Base-by-base conservation (phyloP, 257 asterid species). In the Nicotiana tomentosiformis region DNA sequence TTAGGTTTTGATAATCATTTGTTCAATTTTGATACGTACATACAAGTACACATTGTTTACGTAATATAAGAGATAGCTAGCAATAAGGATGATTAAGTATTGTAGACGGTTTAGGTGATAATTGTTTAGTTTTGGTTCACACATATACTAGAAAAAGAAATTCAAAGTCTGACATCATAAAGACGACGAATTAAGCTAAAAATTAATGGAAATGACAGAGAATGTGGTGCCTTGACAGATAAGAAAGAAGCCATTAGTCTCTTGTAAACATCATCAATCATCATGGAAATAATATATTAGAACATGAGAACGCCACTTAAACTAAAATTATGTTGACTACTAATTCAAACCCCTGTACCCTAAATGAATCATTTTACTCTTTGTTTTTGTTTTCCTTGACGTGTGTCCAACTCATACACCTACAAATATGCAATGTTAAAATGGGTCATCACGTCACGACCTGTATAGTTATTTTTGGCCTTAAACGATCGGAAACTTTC, bases 291-390 rank as follows among this genome's bases (percentile, higher is more conserved):
- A 46, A 72, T 20, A 33, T n/a, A 46, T 4, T 46, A 16, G 5
- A 15, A 7, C 64, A 74, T 74, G 80, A 51, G 80, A 74, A 74
- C 80, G n/a, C 80, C 62, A 74, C 64, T 74, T 74, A 74, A 51
- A 74, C 26, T 49, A 72, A 72, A 49, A 46, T 49, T 46, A 46
- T 74, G 16, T 26, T 74, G 80, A 74, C 64, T 51, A 15, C 43
- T 74, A 14, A 49, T 49, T 74, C 37, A 74, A 74, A 26, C 37
- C 17, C 61, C 17, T 7, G 43, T 26, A 46, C 49, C 3, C 61
- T 7, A 26, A 74, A 43, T 23, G 7, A 39, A 43, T 23, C 14
- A 46, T 74, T 20, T 66, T 15, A 57, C 18, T 55, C 60, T 5
- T 57, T 16, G 10, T 14, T 46, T 49, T 49, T 26, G 15, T 74